A percentile compares a stretch with the other conserved stretches of the same genome.
Conservation (phyloP, 1,139 yeast species). For the Yamadazyma pseudoaaseri region DNA sequence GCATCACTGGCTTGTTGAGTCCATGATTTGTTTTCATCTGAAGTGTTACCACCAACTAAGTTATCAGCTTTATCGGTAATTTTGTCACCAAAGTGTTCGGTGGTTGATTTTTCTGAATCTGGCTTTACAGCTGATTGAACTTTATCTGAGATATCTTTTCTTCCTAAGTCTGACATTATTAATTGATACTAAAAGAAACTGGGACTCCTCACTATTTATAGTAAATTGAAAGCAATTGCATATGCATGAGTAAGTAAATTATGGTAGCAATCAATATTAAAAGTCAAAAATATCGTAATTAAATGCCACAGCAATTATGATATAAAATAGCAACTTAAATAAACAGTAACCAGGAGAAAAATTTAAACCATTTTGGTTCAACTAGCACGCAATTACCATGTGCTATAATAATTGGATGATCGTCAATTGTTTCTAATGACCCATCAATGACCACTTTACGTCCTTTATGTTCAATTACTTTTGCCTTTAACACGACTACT, state of each 20-base stretch:
- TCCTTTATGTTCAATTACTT: slow-evolving; percentile 67
- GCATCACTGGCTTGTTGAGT: slow-evolving; percentile 45
- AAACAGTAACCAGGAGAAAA: slow-evolving; percentile 57
- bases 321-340: slow-evolving; percentile 9
- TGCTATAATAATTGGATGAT: slow-evolving; percentile 43
- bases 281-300: no score
- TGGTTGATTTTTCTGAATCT: slow-evolving; percentile 40
- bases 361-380: slow-evolving; percentile 80
- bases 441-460: slow-evolving; percentile 81
- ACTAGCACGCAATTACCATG: slow-evolving; percentile 63
- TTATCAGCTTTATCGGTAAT: slow-evolving; percentile 36
- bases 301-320: background rate
- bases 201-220: no score
- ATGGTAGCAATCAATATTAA: no score
- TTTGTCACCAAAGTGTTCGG: slow-evolving; percentile 37
- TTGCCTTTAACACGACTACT: slow-evolving; percentile 66
- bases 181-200: no score
- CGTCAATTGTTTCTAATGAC: slow-evolving; percentile 44
- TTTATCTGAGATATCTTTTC: slow-evolving; percentile 45
- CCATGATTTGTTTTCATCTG: slow-evolving; percentile 36
- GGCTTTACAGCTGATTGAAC: slow-evolving; percentile 37
- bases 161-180: slow-evolving; percentile 44
- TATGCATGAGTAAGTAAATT: no score
- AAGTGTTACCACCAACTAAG: slow-evolving; percentile 33
- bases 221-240: no score